Conservation (phyloP, 352 stramenopile genomes). For the Bremia lactucae region DNA sequence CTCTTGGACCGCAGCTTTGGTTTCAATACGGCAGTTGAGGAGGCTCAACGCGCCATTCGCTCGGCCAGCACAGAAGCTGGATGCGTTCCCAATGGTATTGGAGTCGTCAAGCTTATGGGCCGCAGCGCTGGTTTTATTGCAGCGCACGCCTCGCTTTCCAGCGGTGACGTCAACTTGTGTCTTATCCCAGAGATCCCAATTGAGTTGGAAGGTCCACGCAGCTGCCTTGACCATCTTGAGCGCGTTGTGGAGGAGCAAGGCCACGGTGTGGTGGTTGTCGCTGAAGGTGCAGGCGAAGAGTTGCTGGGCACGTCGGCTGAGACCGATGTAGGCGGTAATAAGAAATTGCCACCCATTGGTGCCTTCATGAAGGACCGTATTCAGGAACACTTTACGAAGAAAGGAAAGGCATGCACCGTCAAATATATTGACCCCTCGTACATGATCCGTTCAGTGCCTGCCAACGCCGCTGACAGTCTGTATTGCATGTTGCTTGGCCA, state of each 20-base stretch:
- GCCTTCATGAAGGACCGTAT: constrained; percentile 95
- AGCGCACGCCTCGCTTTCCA: constrained; percentile 93
- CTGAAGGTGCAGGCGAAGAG: constrained; percentile 94
- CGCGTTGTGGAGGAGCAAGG: constrained; percentile 90
- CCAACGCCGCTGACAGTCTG: constrained; percentile 89
- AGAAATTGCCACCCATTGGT: constrained; percentile 92
- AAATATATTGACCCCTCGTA: constrained; percentile 99
- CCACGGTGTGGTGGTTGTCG: constrained; percentile 96
- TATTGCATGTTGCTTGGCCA: constrained; percentile 97
- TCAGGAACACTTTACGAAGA: constrained; percentile 88
- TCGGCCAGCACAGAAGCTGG: constrained; percentile 88
- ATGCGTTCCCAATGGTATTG: constrained; percentile 96
- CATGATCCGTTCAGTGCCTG: constrained; percentile 91
- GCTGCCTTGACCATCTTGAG: constrained; percentile 88
- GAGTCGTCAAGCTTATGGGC: constrained; percentile 99
- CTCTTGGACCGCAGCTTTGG: constrained; percentile 97
- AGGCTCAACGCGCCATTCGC: constrained; percentile 89
- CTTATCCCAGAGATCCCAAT: constrained; percentile 96
- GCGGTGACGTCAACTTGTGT: constrained; percentile 96
- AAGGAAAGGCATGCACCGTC: constrained; percentile 82
- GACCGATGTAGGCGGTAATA: constrained; percentile 89
- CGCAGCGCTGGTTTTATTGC: constrained; percentile 95
- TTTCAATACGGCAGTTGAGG: constrained; percentile 95
- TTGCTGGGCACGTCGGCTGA: constrained; percentile 87
- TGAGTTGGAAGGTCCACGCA: constrained; percentile 87